A percentile compares a stretch with the other conserved stretches of the same genome.
phyloP scores from a whole-genome alignment of 106 monocot genomes.

The Allium fistulosum region DNA sequence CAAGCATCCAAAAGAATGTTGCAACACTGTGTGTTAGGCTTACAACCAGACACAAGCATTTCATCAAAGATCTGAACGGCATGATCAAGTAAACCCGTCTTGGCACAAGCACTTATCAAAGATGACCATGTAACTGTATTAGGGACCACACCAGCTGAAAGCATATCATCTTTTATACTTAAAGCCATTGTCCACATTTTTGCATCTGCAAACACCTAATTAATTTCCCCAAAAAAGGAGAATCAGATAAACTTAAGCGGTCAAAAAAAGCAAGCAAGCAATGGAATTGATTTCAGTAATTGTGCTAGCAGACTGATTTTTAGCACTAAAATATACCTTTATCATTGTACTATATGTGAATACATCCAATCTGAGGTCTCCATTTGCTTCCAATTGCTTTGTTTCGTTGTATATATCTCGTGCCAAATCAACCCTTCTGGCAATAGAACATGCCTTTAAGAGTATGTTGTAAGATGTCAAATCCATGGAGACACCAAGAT shows the following conservation, averaged over 20 bases:
- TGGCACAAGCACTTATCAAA: constrained; percentile 70
- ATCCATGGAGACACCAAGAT: constrained; percentile 52
- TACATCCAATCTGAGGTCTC: constrained; percentile 54
- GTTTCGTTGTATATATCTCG: constrained; percentile 62
- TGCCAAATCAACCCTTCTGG: constrained; percentile 80
- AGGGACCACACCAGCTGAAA: constrained; percentile 43
- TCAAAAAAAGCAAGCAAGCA: not conserved
- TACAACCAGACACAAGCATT: constrained; percentile 67
- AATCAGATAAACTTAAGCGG: not conserved
- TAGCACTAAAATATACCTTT: constrained; percentile 39
- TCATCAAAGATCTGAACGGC: constrained; percentile 73
- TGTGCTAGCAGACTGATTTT: not conserved
- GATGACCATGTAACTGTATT: constrained; percentile 86
- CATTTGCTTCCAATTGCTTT: constrained; percentile 33
- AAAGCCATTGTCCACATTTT: constrained; percentile 85
- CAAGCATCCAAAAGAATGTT: constrained; percentile 78
- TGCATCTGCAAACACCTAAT: constrained; percentile 80
- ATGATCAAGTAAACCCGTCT: constrained; percentile 43
- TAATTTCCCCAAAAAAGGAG: not conserved
- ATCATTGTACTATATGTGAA: constrained; percentile 91
- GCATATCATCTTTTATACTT: constrained; percentile 73
- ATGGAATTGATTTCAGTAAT: constrained; percentile 1
- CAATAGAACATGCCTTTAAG: constrained; percentile 70
- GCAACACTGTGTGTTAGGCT: constrained; percentile 80
- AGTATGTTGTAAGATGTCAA: constrained; percentile 83